Base-by-base conservation (phyloP, 2,329 filamentous ascomycete genomes). In the Penicillium sp. region DNA sequence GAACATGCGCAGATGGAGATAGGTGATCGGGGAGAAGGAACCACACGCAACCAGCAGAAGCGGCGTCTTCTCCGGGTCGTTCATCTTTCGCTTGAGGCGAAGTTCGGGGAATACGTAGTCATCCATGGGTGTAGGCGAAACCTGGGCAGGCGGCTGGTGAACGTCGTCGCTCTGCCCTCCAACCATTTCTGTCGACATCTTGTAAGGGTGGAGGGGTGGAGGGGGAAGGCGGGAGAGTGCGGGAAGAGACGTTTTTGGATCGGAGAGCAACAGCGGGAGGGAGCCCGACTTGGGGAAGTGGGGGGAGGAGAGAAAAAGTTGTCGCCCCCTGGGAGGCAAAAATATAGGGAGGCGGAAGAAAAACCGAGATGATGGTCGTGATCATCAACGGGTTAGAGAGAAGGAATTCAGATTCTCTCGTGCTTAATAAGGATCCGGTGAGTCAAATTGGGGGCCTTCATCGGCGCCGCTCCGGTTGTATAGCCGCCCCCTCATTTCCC, bases 1-100 rank as follows among this genome's bases (percentile, higher is more conserved):
- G 67, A 94, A 92, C 87, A 95, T 92, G 68, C 89, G 86, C 56
- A 94, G 76, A 68, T 92, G 89, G 10, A 71, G 50, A 41, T 68
- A 71, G 24, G 68, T 70, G 45, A 69, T 69, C 16, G 88, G 88
- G 0, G 85, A 89, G 74, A 90, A 92, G 11, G 79, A 82, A 40
- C 81, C 77, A 57, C 77, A 79, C 25, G 76, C 75, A 48, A 79
- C 73, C 13, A 79, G 67, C 9, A 77, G 64, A 5, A 77, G 62
- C n/a, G 75, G 75, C 1, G 74, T 77, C 63, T 76, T 77, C 51
- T 72, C 73, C 5, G 76, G 70, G 51, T 79, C 73, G 14, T 71
- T 65, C 74, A 79, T 76, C 54, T 69, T 71, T 53, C 65, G 71
- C 66, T 75, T 77, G 50, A 79, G 61, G 48, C 76, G 73, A 38